Conservation (phyloP, 352 stramenopile genomes). For the Globisporangium cylindrosporum region DNA sequence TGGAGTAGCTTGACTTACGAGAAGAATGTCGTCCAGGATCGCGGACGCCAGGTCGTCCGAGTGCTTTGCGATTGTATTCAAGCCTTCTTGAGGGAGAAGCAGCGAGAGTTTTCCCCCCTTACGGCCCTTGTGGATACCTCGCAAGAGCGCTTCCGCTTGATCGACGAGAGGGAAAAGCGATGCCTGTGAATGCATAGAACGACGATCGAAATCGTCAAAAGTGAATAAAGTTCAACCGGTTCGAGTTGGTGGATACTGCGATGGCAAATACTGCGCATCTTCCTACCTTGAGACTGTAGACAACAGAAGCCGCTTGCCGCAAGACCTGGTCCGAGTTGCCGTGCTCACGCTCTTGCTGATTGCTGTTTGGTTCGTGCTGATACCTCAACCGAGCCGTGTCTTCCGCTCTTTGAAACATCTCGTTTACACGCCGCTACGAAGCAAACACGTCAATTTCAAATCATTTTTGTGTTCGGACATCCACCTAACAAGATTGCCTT, state of each 20-base stretch:
- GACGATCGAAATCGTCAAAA: not conserved
- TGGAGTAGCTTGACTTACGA: constrained; percentile 27
- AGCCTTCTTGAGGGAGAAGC: constrained; percentile 30
- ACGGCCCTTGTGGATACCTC: constrained; percentile 31
- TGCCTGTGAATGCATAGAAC: constrained; percentile 17
- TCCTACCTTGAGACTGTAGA: constrained; percentile 50
- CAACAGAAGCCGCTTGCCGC: constrained; percentile 36
- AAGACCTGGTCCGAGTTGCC: constrained; percentile 27
- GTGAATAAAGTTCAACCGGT: not conserved
- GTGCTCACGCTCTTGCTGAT: constrained; percentile 23
- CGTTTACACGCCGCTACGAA: constrained; percentile 38
- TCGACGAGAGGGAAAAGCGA: constrained; percentile 52
- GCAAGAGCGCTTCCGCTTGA: constrained; percentile 46
- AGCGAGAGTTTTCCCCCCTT: constrained; percentile 41
- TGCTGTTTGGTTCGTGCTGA: constrained; percentile 18
- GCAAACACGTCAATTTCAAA: not conserved
- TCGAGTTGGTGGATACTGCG: not conserved
- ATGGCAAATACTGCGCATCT: not conserved
- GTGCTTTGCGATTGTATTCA: constrained; percentile 42
- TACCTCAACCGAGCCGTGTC: constrained; percentile 26
- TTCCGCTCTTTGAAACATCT: constrained; percentile 41
- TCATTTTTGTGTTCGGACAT: not conserved
- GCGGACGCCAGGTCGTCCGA: constrained; percentile 50
- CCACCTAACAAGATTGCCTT: not conserved
- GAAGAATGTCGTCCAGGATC: constrained; percentile 61